Evolutionary conservation across 208 protist genomes (phyloP).

Genomic region (Perkinsela sp.): DNA sequence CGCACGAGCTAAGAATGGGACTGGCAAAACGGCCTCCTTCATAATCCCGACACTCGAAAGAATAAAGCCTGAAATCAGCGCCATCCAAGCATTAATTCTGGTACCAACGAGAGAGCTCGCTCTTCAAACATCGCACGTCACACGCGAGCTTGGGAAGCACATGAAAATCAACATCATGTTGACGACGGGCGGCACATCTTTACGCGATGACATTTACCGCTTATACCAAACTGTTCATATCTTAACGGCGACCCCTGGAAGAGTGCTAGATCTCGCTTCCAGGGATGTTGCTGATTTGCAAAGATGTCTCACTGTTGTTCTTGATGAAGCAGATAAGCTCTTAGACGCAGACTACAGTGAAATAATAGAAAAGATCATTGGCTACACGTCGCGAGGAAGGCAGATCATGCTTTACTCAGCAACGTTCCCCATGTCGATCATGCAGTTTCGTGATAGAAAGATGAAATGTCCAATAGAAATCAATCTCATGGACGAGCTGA

Average conservation of each 20-base stretch:
- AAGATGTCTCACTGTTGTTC: conserved; percentile 71
- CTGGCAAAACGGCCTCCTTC: conserved; percentile 96
- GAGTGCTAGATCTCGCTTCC: conserved; percentile 85
- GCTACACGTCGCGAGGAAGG: conserved; percentile 39
- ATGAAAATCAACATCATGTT: conserved; percentile 82
- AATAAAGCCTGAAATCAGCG: conserved; percentile 55
- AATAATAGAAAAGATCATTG: conserved; percentile 76
- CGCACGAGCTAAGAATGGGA: conserved; percentile 96
- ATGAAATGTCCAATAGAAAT: conserved; percentile 85
- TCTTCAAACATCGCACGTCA: conserved; percentile 89
- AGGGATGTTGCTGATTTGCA: conserved; percentile 73
- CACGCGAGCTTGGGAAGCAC: conserved; percentile 89
- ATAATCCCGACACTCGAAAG: conserved; percentile 91
- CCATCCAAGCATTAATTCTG: conserved; percentile 89
- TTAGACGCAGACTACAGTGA: conserved; percentile 82
- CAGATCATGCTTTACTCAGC: conserved; percentile 94
- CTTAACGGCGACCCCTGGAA: conserved; percentile 94
- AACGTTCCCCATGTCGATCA: conserved; percentile 86
- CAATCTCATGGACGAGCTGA: conserved; percentile 95
- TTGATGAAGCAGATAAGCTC: conserved; percentile 97
- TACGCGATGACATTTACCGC: conserved; percentile 92
- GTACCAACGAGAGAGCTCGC: conserved; percentile 93
- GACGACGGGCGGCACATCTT: conserved; percentile 83
- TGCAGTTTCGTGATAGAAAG: conserved; percentile 71
- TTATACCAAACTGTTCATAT: conserved; percentile 85